Conservation (phyloP, 73 alveolate species). For the Diophrys appendiculata region DNA sequence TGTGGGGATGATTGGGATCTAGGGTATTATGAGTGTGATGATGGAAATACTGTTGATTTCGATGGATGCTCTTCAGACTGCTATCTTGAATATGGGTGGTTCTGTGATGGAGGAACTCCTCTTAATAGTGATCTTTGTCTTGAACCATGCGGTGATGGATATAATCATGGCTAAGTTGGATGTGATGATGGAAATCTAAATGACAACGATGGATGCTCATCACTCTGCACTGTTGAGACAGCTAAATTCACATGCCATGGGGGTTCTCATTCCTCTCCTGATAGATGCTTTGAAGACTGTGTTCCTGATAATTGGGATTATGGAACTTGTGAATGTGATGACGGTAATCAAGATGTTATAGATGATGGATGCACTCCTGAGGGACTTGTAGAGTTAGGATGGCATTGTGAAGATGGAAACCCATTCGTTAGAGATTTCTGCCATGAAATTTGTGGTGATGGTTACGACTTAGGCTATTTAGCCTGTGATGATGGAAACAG, state of each 20-base stretch:
- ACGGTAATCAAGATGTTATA: constrained; percentile 14
- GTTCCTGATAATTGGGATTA: constrained; percentile 14
- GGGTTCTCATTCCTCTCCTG: constrained; percentile 14
- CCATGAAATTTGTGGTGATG: constrained; percentile 66
- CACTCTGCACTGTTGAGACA: constrained; percentile 4
- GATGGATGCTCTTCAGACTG: constrained; percentile 2
- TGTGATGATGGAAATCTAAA: constrained; percentile 18
- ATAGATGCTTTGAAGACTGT: neutral
- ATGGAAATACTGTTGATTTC: neutral
- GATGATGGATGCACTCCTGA: constrained; percentile 10
- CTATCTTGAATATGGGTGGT: neutral
- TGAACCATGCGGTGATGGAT: constrained; percentile 65
- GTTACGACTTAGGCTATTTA: constrained; percentile 17
- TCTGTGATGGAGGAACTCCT: constrained; percentile 3
- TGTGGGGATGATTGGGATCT: constrained; percentile 58
- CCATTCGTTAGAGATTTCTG: constrained; percentile 28
- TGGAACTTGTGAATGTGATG: constrained; percentile 13
- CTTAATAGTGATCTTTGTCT: constrained; percentile 28
- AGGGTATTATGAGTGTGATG: constrained; percentile 1
- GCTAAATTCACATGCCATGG: constrained; percentile 19
- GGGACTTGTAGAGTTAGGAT: constrained; percentile 29
- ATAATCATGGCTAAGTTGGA: constrained; percentile 14
- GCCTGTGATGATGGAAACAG: constrained; percentile 62
- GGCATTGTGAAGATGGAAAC: constrained; percentile 33
- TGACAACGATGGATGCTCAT: constrained; percentile 18